phyloP scores from a whole-genome alignment of 768 basidiomycete species.

The Baorangia bicolor region DNA sequence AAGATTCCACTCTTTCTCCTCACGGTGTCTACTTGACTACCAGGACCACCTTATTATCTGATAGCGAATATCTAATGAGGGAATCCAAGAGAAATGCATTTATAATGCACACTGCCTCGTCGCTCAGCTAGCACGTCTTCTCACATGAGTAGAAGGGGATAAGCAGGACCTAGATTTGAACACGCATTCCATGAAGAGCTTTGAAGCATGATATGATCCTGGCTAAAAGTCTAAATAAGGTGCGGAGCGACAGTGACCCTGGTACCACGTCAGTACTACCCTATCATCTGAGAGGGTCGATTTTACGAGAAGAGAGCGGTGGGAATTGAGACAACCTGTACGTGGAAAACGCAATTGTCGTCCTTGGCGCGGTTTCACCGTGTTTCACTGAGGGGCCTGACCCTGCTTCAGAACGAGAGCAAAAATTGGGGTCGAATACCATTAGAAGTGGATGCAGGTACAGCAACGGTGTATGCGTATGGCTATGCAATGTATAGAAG shows the following conservation, averaged over 20 bases:
- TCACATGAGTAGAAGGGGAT: conserved; percentile 21
- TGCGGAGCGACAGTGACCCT: neutral
- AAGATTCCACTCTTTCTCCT: conserved; percentile 20
- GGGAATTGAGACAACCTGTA: conserved; percentile 6
- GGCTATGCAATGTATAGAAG: conserved; percentile 23
- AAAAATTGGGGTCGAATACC: neutral
- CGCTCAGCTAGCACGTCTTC: conserved; percentile 11
- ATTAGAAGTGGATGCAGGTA: conserved; percentile 25
- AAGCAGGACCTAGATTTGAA: conserved; percentile 8
- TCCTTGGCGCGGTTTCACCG: conserved; percentile 1
- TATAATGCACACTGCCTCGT: conserved; percentile 27
- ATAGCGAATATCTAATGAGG: conserved; percentile 8
- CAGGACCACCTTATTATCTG: conserved; percentile 6
- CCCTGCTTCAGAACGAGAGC: conserved; percentile 7
- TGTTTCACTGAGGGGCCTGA: conserved; percentile 5
- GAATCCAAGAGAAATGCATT: conserved; percentile 23
- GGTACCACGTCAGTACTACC: conserved; percentile 17
- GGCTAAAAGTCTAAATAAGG: conserved; percentile 29
- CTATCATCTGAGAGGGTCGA: conserved; percentile 7
- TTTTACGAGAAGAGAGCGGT: conserved; percentile 1
- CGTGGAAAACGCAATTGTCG: conserved; percentile 6
- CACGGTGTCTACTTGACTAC: conserved; percentile 15
- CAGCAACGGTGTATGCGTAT: conserved; percentile 17
- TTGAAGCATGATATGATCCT: conserved; percentile 18
- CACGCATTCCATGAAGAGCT: conserved; percentile 9